Evolutionary conservation across 257 asterid genomes (phyloP).

Genomic region (Solanum appendiculatum): DNA sequence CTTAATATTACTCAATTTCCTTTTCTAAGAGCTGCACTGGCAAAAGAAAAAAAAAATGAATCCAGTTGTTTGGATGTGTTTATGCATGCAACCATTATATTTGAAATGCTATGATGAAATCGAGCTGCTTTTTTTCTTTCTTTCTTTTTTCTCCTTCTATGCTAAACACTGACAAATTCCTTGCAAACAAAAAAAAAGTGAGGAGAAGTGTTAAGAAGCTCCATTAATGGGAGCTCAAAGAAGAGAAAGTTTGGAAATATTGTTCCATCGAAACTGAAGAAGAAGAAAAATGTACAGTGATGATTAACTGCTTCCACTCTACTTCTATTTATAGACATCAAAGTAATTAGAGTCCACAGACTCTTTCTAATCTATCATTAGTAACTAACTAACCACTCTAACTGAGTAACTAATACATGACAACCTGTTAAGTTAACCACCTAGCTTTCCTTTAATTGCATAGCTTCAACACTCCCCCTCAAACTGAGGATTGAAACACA

Average conservation of each 20-base stretch:
- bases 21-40: neutral
- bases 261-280: neutral
- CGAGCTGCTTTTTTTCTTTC: neutral
- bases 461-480: neutral
- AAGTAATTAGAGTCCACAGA: neutral
- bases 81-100: neutral
- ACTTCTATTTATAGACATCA: neutral
- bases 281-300: neutral
- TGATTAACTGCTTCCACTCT: neutral
- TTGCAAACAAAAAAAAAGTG: neutral
- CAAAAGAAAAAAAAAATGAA: neutral
- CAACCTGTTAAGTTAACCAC: neutral
- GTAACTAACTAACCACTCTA: neutral
- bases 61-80: neutral
- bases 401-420: neutral
- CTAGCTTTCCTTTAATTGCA: too few species aligned
- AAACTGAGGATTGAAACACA: neutral
- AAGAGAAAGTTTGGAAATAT: neutral
- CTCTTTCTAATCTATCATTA: neutral
- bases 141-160: neutral
- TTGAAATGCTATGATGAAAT: neutral
- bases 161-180: neutral
- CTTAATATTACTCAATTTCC: neutral
- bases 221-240: neutral
- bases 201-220: neutral